Conservation (phyloP, 2,329 filamentous ascomycete genomes). For the Penicillium sp. region DNA sequence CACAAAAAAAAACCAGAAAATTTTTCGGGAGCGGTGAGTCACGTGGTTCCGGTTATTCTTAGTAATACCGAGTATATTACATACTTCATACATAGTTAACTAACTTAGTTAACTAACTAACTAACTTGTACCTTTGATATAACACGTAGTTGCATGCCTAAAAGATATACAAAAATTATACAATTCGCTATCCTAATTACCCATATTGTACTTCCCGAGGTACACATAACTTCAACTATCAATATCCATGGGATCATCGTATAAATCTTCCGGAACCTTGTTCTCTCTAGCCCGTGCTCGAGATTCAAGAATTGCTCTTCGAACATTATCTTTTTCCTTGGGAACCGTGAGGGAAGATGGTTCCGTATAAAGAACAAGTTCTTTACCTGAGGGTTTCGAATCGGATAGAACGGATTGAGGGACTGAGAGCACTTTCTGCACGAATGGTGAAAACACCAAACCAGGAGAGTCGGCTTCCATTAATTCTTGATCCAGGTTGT, state of each 20-base stretch:
- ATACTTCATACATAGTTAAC: too few species aligned
- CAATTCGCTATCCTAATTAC: neutral
- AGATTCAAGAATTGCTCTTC: constrained; percentile 79
- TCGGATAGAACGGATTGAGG: constrained; percentile 65
- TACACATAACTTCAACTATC: constrained; percentile 9
- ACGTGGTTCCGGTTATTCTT: constrained; percentile 14
- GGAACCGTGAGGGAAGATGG: constrained; percentile 74
- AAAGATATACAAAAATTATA: neutral
- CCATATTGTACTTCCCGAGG: neutral
- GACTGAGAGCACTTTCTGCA: constrained; percentile 71
- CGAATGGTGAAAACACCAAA: constrained; percentile 78
- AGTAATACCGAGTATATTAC: too few species aligned
- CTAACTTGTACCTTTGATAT: too few species aligned
- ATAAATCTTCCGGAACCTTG: neutral
- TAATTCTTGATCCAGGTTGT: constrained; percentile 85
- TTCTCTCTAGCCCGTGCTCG: constrained; percentile 63
- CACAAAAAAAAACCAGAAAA: constrained; percentile 26
- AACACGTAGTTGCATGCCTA: too few species aligned
- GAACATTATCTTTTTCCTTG: constrained; percentile 68
- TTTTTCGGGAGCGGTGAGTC: constrained; percentile 26
- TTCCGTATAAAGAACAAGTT: constrained; percentile 78
- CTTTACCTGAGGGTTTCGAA: constrained; percentile 57
- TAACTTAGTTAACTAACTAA: too few species aligned
- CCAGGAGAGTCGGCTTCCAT: constrained; percentile 62
- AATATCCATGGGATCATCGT: constrained; percentile 33